These are phyloP conservation scores for Cryptosporidium muris DNA, from an alignment of 169 alveolate genomes.

Conservation along the genomic window DNA sequence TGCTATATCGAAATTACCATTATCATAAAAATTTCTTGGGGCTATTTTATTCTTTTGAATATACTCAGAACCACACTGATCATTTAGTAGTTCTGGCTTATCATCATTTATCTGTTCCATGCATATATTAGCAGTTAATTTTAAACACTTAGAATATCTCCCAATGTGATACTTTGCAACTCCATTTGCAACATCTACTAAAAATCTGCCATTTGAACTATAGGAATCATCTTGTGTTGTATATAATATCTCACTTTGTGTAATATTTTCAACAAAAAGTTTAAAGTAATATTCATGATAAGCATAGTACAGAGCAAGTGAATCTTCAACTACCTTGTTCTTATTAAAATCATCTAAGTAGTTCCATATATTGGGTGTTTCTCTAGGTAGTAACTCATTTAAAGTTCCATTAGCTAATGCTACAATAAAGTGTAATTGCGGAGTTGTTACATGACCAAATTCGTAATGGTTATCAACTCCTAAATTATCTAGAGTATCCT, in stretches of 20 bases:
- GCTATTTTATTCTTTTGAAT: constrained; percentile 81
- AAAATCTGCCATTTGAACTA: constrained; percentile 24
- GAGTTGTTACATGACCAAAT: constrained; percentile 79
- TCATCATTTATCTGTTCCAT: constrained; percentile 72
- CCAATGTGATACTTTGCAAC: constrained; percentile 78
- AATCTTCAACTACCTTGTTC: neutral
- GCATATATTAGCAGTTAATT: constrained; percentile 19
- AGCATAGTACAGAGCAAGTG: constrained; percentile 9
- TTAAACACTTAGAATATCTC: constrained; percentile 40
- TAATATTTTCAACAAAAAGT: neutral
- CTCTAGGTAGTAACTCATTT: neutral
- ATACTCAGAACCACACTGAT: constrained; percentile 88
- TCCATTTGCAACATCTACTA: constrained; percentile 82
- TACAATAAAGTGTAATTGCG: constrained; percentile 81
- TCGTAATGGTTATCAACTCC: neutral
- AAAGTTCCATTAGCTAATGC: constrained; percentile 51
- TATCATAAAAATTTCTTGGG: constrained; percentile 74
- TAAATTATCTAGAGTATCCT: constrained; percentile 1
- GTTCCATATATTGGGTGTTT: neutral
- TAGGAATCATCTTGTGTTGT: neutral
- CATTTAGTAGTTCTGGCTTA: constrained; percentile 77
- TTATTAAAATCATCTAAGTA: neutral
- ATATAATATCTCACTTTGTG: neutral
- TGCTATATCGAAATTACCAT: constrained; percentile 13
- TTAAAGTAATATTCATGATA: constrained; percentile 50